phyloP scores from a whole-genome alignment of 495 filamentous ascomycete species.

The Penicillium simplicissimum region DNA sequence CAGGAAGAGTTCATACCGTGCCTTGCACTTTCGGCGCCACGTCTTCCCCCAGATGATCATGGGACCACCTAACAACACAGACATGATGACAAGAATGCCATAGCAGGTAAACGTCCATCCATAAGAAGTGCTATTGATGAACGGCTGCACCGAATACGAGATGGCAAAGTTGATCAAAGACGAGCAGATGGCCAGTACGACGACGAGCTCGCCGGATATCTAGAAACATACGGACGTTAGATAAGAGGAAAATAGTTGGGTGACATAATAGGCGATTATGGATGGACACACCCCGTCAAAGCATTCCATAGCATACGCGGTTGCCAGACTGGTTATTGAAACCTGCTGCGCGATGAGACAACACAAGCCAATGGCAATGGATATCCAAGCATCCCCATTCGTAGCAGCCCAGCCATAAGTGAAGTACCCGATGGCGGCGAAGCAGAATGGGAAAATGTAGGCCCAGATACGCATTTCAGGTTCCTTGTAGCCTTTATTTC shows the following conservation, averaged over 20 bases:
- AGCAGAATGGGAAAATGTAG: constrained; percentile 28
- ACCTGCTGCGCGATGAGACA: constrained; percentile 43
- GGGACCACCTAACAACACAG: constrained; percentile 21
- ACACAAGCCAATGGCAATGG: constrained; percentile 33
- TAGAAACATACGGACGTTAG: constrained; percentile 5
- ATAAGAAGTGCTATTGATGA: constrained; percentile 33
- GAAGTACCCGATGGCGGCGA: constrained; percentile 34
- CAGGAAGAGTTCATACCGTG: constrained; percentile 30
- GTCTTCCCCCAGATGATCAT: constrained; percentile 35
- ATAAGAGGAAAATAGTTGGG: too few species aligned
- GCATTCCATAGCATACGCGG: constrained; percentile 43
- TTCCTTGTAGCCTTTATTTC: constrained; percentile 38
- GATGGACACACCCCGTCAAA: constrained; percentile 29
- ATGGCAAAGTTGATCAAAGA: constrained; percentile 37
- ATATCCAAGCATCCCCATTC: constrained; percentile 34
- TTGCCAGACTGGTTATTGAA: constrained; percentile 37
- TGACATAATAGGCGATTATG: neutral
- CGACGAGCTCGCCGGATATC: constrained; percentile 39
- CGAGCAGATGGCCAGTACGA: constrained; percentile 36
- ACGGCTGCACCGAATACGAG: constrained; percentile 35
- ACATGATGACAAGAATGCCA: constrained; percentile 26
- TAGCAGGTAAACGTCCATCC: constrained; percentile 36
- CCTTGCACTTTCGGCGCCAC: constrained; percentile 30
- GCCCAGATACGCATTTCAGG: constrained; percentile 39
- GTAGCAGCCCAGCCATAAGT: constrained; percentile 39